Evolutionary conservation across 1,139 yeast genomes (phyloP).

Genomic region (Lodderomyces parapsilosis): DNA sequence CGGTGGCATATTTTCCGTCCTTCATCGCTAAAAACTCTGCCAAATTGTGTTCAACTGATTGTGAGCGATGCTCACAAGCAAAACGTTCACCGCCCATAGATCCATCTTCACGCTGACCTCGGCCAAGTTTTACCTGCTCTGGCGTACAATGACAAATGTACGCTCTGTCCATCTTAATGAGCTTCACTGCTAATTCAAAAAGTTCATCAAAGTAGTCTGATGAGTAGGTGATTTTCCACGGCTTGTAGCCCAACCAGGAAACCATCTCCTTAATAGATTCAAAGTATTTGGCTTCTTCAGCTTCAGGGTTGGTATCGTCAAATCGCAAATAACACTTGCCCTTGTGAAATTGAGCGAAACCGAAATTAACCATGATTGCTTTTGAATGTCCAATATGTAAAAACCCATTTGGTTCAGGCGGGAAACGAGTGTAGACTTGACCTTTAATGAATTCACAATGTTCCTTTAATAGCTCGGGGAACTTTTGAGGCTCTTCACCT

Average conservation of each 20-base stretch:
- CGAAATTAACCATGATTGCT: constrained; percentile 96
- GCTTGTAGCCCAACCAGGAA: constrained; percentile 89
- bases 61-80: constrained; percentile 74
- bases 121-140: constrained; percentile 83
- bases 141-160: constrained; percentile 94
- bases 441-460: constrained; percentile 81
- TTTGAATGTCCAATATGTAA: constrained; percentile 97
- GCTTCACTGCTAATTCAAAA: constrained; percentile 80
- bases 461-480: constrained; percentile 77
- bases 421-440: constrained; percentile 88
- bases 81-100: constrained; percentile 89
- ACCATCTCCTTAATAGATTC: constrained; percentile 81
- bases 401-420: constrained; percentile 85
- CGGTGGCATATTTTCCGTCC: constrained; percentile 83
- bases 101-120: constrained; percentile 91
- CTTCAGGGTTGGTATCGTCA: constrained; percentile 98
- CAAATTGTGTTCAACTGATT: constrained; percentile 72
- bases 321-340: constrained; percentile 91
- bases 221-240: constrained; percentile 93
- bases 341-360: constrained; percentile 79
- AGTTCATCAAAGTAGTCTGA: constrained; percentile 91
- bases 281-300: constrained; percentile 92
- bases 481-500: constrained; percentile 90
- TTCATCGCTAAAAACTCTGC: constrained; percentile 85
- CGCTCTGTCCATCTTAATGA: constrained; percentile 69